phyloP scores from a whole-genome alignment of 2,329 filamentous ascomycete species.

The Claviceps monticola region DNA sequence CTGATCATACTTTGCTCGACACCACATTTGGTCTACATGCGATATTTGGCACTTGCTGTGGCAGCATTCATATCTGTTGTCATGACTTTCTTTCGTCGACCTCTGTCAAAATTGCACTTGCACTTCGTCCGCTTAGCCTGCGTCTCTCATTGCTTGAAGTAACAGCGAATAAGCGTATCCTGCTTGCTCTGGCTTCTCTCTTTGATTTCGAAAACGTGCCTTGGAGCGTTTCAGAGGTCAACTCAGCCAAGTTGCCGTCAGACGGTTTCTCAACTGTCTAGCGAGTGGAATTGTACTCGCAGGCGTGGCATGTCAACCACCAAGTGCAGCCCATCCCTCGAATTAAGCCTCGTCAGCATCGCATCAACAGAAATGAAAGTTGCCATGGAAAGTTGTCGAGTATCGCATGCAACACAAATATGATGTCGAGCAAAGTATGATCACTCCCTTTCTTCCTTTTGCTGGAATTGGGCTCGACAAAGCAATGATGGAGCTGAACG shows the following conservation, averaged over 20 bases:
- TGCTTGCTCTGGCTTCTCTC: not conserved
- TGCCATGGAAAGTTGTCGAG: too few species aligned
- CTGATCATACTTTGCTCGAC: not conserved
- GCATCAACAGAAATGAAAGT: not conserved
- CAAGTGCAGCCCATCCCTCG: conserved; percentile 3
- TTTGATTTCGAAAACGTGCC: not conserved
- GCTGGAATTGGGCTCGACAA: too few species aligned
- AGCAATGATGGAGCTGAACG: too few species aligned
- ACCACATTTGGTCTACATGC: not conserved
- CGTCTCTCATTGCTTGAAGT: not conserved
- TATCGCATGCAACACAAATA: too few species aligned
- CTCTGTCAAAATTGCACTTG: not conserved
- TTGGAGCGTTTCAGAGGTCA: not conserved
- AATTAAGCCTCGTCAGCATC: conserved; percentile 7
- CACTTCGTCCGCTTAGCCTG: not conserved
- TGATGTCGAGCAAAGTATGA: too few species aligned
- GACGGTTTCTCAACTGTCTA: not conserved
- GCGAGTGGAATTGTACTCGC: conserved; percentile 1
- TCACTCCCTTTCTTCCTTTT: too few species aligned
- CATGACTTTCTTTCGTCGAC: not conserved
- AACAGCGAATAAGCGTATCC: not conserved
- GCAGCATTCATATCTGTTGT: not conserved
- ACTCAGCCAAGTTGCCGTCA: not conserved
- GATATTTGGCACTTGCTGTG: not conserved
- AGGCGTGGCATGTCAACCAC: conserved; percentile 13